Evolutionary conservation across 2,329 filamentous ascomycete species (phyloP).

Genomic region (Cucurbitaria berberidis): DNA sequence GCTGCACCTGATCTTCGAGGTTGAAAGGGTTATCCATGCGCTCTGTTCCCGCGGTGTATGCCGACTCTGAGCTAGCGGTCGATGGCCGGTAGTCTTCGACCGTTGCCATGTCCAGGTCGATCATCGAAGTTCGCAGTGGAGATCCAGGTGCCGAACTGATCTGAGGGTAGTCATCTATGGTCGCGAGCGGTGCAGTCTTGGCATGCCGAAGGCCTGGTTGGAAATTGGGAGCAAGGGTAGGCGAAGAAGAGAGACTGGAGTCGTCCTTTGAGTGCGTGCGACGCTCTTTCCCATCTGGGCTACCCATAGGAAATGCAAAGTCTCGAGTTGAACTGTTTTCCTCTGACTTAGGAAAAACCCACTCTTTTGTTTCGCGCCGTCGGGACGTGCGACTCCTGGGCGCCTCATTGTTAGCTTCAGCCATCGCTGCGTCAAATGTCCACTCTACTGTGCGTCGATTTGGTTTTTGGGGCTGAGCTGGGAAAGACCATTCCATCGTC

Average conservation of each 20-base stretch:
- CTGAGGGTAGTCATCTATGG: conserved; percentile 48
- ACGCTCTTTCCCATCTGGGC: conserved; percentile 22
- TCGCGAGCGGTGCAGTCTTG: conserved; percentile 49
- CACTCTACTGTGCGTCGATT: conserved; percentile 56
- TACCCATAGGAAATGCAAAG: conserved; percentile 44
- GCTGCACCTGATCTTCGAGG: conserved; percentile 53
- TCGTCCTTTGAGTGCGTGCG: conserved; percentile 19
- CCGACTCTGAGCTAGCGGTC: conserved; percentile 49
- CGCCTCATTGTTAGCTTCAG: conserved; percentile 44
- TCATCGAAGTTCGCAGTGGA: conserved; percentile 53
- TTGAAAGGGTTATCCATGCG: conserved; percentile 57
- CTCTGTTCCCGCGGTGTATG: conserved; percentile 47
- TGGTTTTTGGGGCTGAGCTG: conserved; percentile 36
- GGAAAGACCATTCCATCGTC: conserved; percentile 63
- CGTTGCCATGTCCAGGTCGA: conserved; percentile 50
- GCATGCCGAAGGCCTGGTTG: conserved; percentile 51
- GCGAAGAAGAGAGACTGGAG: conserved; percentile 27
- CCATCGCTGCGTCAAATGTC: conserved; percentile 56
- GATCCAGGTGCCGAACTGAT: conserved; percentile 43
- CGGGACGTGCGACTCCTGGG: conserved; percentile 40
- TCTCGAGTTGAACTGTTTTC: conserved; percentile 44
- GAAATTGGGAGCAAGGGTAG: conserved; percentile 43
- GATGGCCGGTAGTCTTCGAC: conserved; percentile 52
- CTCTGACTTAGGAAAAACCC: conserved; percentile 30
- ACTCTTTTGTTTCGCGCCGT: conserved; percentile 44